Base-by-base conservation (phyloP, 2,329 filamentous ascomycete genomes). In the Aspergillus transmontanensis region DNA sequence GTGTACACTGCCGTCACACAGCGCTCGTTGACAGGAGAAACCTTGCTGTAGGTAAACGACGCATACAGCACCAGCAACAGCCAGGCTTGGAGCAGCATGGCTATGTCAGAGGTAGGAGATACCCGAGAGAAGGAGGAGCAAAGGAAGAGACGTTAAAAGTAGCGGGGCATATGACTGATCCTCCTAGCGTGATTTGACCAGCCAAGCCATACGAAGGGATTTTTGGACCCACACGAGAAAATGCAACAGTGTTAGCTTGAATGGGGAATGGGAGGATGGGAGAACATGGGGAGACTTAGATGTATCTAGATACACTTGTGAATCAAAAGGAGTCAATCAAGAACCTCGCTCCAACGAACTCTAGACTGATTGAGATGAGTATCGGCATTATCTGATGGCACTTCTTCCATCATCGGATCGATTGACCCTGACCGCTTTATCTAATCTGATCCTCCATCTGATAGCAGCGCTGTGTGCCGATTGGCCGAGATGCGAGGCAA, bases 1-100 rank as follows among this genome's bases (percentile, higher is more conserved):
- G 73, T 73, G 57, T 69, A 72, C 12, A 77, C 63, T 12, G 76
- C 71, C 0, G 69, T 72, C 36, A 77, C 74, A 57, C 76, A 78
- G n/a, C 66, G 72, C 63, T 75, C 73, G 36, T 75, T 66, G 32
- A 55, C 48, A 1, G 70, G 67, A 3, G 68, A 34, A 19, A 61
- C 45, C 21, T 58, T 64, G 2, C 64, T 64, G 32, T 54, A 58
- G 26, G 58, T 62, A 39, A 63, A n/a, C 4, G 56, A 56, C 16
- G 60, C 55, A 46, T 55, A 54, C 10, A 64, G 51, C 21, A 66
- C 26, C 34, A 73, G 32, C 30, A 63, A 34, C 58, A 75, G 58
- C 64, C 64, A 69, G 43, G 34, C n/a, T 45, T 57, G 50, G 28
- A 62, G 32, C 55, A 66, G 50, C 72, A 74, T 74, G 61, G 34